Evolutionary conservation across 345 rosid genomes (phyloP).

Genomic region (Isatis tinctoria): DNA sequence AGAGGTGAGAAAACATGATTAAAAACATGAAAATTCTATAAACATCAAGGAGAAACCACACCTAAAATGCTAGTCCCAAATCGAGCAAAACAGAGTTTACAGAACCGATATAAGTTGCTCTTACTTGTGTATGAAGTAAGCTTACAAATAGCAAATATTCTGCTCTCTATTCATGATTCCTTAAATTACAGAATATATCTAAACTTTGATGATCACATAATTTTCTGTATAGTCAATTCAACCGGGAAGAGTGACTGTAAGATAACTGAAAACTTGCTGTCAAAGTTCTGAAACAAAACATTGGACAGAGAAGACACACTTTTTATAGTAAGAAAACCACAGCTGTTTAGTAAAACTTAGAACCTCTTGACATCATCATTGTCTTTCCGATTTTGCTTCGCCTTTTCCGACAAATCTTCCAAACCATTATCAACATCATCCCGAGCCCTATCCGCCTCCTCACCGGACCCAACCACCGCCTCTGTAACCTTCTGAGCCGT

Average conservation of each 20-base stretch:
- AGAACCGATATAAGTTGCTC: not conserved
- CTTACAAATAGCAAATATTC: not conserved
- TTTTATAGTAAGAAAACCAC: not conserved
- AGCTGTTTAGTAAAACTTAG: not conserved
- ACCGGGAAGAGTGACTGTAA: not conserved
- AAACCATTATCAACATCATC: slow-evolving; percentile 26
- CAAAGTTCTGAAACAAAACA: not conserved
- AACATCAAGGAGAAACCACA: too few species aligned
- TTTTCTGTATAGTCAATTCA: not conserved
- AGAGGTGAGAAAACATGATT: too few species aligned
- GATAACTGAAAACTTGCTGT: not conserved
- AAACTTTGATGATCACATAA: not conserved
- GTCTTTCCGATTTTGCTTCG: not conserved
- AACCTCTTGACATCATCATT: slow-evolving; percentile 21
- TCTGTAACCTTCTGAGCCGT: slow-evolving; percentile 35
- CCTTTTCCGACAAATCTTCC: slow-evolving; percentile 27
- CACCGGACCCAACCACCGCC: slow-evolving; percentile 32
- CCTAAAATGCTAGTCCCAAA: too few species aligned
- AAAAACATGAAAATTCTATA: too few species aligned
- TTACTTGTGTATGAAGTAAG: not conserved
- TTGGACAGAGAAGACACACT: not conserved
- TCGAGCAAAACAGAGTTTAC: too few species aligned
- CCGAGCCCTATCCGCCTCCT: slow-evolving; percentile 18
- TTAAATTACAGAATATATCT: not conserved
- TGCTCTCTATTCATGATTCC: not conserved